A percentile compares a stretch with the other conserved stretches of the same genome.
Conservation (phyloP, 139 green algal species). For the Spirogloea muscicola region DNA sequence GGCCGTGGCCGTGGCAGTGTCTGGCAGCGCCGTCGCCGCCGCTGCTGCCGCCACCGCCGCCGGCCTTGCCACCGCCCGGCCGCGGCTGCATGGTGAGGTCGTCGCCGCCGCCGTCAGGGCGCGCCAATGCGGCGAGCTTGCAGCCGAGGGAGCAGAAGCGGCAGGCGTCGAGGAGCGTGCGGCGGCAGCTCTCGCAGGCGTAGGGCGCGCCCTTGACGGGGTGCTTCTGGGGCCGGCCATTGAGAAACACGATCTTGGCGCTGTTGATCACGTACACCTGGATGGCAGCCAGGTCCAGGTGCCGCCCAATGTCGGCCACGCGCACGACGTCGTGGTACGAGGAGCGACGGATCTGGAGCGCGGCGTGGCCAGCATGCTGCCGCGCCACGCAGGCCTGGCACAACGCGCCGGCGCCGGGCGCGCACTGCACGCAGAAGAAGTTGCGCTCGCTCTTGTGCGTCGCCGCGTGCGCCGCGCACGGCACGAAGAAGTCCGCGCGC, state of each 20-base stretch:
- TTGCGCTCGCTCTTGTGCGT: constrained; percentile 46
- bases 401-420: constrained; percentile 14
- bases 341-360: constrained; percentile 44
- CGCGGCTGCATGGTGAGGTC: too few relatives aligned
- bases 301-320: constrained; percentile 57
- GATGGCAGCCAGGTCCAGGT: constrained; percentile 60
- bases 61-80: too few relatives aligned
- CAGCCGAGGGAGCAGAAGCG: constrained; percentile 45
- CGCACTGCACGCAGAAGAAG: constrained; percentile 49
- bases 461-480: constrained; percentile 21
- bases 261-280: constrained; percentile 83
- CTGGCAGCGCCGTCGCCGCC: too few relatives aligned
- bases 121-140: constrained; percentile 29
- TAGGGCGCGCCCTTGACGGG: constrained; percentile 24
- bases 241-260: constrained; percentile 74
- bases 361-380: neutral
- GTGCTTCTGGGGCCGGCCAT: constrained; percentile 60
- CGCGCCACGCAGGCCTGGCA: constrained; percentile 38
- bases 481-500: constrained; percentile 36
- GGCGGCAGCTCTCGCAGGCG: constrained; percentile 27
- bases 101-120: too few relatives aligned
- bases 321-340: constrained; percentile 82
- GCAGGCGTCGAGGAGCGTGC: constrained; percentile 25
- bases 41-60: too few relatives aligned
- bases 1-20: too few relatives aligned